Conservation (phyloP, 352 stramenopile species). For the Globisporangium abappressorium region DNA sequence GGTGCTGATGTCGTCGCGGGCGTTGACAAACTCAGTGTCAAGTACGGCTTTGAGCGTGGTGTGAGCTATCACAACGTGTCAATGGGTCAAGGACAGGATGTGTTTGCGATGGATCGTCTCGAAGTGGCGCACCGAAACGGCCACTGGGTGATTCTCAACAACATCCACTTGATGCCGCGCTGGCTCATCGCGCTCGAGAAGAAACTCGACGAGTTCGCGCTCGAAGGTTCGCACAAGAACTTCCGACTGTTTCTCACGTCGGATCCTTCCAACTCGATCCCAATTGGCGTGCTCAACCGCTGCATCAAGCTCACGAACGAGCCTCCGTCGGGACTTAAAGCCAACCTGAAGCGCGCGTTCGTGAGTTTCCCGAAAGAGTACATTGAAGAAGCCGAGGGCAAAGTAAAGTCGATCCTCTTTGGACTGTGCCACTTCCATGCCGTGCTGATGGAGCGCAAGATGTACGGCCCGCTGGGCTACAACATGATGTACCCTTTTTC, state of each 20-base stretch:
- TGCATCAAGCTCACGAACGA: constrained; percentile 98
- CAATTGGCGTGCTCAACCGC: constrained; percentile 94
- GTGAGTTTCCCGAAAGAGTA: constrained; percentile 95
- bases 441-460: constrained; percentile 97
- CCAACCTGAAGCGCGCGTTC: constrained; percentile 96
- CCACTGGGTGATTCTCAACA: constrained; percentile 98
- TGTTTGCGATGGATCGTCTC: constrained; percentile 94
- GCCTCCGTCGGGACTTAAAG: constrained; percentile 92
- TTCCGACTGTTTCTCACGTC: constrained; percentile 95
- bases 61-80: constrained; percentile 97
- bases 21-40: constrained; percentile 92
- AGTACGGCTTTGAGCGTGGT: constrained; percentile 95
- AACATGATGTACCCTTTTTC: constrained; percentile 99
- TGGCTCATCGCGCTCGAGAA: constrained; percentile 97
- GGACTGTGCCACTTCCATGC: constrained; percentile 97
- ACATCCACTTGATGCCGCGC: constrained; percentile 97
- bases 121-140: constrained; percentile 94
- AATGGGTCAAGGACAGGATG: constrained; percentile 97
- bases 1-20: constrained; percentile 95
- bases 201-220: constrained; percentile 95
- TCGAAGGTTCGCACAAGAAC: constrained; percentile 92
- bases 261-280: constrained; percentile 92
- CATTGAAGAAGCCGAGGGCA: constrained; percentile 94
- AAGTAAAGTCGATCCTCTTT: constrained; percentile 97
- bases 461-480: constrained; percentile 96